Evolutionary conservation across 495 filamentous ascomycete species (phyloP), one percentile per base, ranked within the genome.

Genomic region (Coniosporium apollinis): DNA sequence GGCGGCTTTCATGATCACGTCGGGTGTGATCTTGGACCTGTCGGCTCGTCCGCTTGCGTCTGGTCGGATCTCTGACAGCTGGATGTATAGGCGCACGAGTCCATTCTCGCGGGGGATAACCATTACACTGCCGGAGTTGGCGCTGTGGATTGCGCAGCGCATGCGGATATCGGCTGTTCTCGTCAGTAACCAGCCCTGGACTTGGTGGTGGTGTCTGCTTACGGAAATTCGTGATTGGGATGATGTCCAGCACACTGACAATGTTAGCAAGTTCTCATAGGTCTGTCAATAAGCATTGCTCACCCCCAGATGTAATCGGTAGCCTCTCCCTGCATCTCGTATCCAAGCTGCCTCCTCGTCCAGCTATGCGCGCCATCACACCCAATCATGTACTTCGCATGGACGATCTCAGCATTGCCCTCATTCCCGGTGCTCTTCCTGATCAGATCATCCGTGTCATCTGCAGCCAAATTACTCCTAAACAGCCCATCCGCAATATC

Each of bases 1-100:
- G 0, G 74, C 76, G 1, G 67, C 64, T 37, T 62, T 50, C 11
- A 79, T 52, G 31, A 80, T 74, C 14, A 63, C 51, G 3, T 70
- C 60, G 1, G 66, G 66, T 0, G 62, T 74, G 28, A 77, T 74
- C 44, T 67, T 64, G 2, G 65, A 68, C 32, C 67, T 55, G 43
- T 71, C 61, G 28, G 64, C 33, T 14, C 13, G 37, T 3, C 46
- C 54, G 22, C 41, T 37, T 5, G 37, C 42, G 35, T 46, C 41
- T 19, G 39, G 34, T 28, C 43, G 43, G 33, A 50, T 43, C 19
- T 56, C 37, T 3, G 56, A 54, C 4, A 69, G 64, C 41, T 79
- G 74, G 28, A 79, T 72, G 41, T 82, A 84, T 1, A 84, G 45
- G n/a, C 77, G 67, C 11, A 76, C 70, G 2, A 76, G 56, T 44